Evolutionary conservation across 148 eudicot species (phyloP), one percentile per base, ranked within the genome.

Genomic region (Vaccinium corymbosum): DNA sequence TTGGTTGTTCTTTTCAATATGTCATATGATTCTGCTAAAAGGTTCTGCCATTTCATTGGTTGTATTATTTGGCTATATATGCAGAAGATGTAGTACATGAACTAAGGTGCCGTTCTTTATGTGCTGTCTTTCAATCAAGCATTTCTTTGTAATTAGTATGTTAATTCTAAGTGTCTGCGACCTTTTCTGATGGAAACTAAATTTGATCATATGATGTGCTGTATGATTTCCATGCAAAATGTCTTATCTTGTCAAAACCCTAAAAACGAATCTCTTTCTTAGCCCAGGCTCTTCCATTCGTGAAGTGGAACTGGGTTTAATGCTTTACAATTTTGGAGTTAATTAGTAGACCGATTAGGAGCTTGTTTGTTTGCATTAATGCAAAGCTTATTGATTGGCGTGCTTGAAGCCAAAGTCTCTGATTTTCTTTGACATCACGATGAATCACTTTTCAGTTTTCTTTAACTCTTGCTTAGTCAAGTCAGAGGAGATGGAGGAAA

Each of bases 1-100:
- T 64, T 72, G 55, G 25, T 86, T 83, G 12, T 87, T 61, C 51
- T 81, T 50, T 85, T 59, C n/a, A 48, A 49, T 46, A 38, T 38
- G 55, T 82, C 51, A 51, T 85, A 8, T 25, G 14, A 66, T 62
- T 81, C 50, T 14, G 83, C 83, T 25, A 64, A 64, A 53, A 50
- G 13, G 11, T 80, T 22, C 49, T 70, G 56, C 86, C 79, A 46
- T 77, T 62, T 80, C 70, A 81, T 81, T 51, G n/a, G 52, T 80
- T 42, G 64, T 81, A 25, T 59, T 14, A 48, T 15, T 81, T 19
- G 52, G 29, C 46, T 38, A 61, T 61, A 29, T 80, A 38, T 25
- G 2, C 27, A 51, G 42, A 50, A 82, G 38, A 70, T 50, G 13
- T 70, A 50, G 62, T 32, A 5, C 62, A 70, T 52, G n/a, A 32